Percentiles rank a stretch among this genome's conserved stretches.
These are phyloP conservation scores for Hypoxylon lienhwacheense DNA, from an alignment of 495 filamentous ascomycete genomes.

Conservation along the genomic window DNA sequence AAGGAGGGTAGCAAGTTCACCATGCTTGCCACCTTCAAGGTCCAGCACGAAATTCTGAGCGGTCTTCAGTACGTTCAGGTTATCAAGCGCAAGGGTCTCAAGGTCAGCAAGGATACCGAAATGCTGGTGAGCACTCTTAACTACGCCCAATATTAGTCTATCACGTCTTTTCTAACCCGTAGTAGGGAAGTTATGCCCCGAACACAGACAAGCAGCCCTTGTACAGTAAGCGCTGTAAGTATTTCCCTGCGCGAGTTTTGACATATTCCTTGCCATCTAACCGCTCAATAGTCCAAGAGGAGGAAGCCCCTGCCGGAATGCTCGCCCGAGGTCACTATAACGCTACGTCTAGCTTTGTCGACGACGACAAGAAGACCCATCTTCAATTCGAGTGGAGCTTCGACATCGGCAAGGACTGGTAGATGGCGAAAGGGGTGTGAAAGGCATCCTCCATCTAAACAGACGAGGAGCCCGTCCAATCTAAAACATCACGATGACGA, in stretches of 20 bases:
- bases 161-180: constrained; percentile 11
- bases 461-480: background rate
- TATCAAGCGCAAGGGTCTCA: constrained; percentile 82
- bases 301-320: constrained; percentile 90
- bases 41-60: constrained; percentile 91
- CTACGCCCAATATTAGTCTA: background rate
- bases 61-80: constrained; percentile 94
- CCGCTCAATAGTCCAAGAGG: constrained; percentile 67
- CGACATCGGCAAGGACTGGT: constrained; percentile 94
- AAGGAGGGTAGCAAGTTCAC: constrained; percentile 91
- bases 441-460: background rate
- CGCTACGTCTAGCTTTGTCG: constrained; percentile 81
- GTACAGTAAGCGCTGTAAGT: constrained; percentile 90
- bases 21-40: constrained; percentile 91
- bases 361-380: constrained; percentile 86
- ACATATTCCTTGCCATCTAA: constrained; percentile 2
- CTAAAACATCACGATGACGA: constrained; percentile 1
- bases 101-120: constrained; percentile 86
- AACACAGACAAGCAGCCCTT: constrained; percentile 79
- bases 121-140: constrained; percentile 70
- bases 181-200: constrained; percentile 79
- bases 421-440: constrained; percentile 34
- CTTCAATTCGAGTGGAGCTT: constrained; percentile 92
- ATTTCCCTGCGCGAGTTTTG: background rate
- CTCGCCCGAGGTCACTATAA: constrained; percentile 83